Conservation (phyloP, 2,329 filamentous ascomycete genomes). For the Colletotrichum spaethianum region DNA sequence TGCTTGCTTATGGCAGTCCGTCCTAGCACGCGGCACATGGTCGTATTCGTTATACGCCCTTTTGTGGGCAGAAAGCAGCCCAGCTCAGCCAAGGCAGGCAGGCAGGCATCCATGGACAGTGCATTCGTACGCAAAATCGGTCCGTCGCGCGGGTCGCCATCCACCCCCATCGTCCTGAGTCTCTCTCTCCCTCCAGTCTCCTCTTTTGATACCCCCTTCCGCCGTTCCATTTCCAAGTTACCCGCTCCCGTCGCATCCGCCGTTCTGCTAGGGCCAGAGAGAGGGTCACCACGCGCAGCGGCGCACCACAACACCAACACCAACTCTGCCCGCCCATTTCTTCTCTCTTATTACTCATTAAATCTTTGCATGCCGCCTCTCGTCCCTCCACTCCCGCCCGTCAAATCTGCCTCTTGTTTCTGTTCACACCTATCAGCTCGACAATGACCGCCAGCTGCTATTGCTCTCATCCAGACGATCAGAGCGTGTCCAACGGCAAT, state of each 20-base stretch:
- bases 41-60: neutral
- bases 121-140: conserved; percentile 2
- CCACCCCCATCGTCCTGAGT: neutral
- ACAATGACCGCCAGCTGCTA: conserved; percentile 2
- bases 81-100: neutral
- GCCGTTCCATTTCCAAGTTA: conserved; percentile 5
- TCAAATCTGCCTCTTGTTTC: conserved; percentile 19
- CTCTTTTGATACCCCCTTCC: neutral
- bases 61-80: neutral
- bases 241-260: conserved; percentile 35
- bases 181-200: conserved; percentile 18
- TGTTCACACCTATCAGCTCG: conserved; percentile 8
- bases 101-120: conserved; percentile 4
- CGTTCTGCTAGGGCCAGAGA: conserved; percentile 30
- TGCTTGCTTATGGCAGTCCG: neutral
- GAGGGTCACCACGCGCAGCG: conserved; percentile 25
- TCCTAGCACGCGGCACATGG: neutral
- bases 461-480: conserved; percentile 16
- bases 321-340: conserved; percentile 37
- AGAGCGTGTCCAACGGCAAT: neutral
- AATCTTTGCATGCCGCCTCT: conserved; percentile 40
- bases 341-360: conserved; percentile 42
- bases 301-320: conserved; percentile 22
- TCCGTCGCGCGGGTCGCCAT: conserved; percentile 17
- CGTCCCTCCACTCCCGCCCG: conserved; percentile 37